Evolutionary conservation across 371 early-diverging fungal species (phyloP).

Genomic region (Zychaea mexicana): DNA sequence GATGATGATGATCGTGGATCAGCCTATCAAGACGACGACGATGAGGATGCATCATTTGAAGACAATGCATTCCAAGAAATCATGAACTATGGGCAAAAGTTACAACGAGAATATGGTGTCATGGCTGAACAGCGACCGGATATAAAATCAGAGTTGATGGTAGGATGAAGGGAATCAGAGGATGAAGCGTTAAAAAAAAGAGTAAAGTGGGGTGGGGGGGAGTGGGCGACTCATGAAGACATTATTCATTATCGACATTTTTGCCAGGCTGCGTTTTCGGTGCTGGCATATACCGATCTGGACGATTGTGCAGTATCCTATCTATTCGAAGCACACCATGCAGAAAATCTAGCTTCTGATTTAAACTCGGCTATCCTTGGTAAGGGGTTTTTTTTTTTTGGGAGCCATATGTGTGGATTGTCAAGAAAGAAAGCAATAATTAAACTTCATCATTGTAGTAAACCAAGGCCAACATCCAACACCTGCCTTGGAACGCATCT

Average conservation of each 20-base stretch:
- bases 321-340: slow-evolving; percentile 49
- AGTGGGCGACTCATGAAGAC: too few species aligned
- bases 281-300: slow-evolving; percentile 74
- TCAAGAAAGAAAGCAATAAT: too few species aligned
- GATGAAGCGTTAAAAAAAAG: too few species aligned
- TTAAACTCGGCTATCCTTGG: slow-evolving; percentile 74
- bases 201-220: too few species aligned
- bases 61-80: not conserved
- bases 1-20: not conserved
- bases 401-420: not conserved
- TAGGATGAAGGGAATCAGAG: slow-evolving; percentile 11
- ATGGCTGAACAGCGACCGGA: slow-evolving; percentile 7
- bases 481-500: slow-evolving; percentile 24
- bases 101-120: slow-evolving; percentile 64
- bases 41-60: not conserved
- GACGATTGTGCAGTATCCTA: slow-evolving; percentile 49
- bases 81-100: slow-evolving; percentile 59
- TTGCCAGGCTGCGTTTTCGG: slow-evolving; percentile 57
- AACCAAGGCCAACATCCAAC: slow-evolving; percentile 12
- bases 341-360: slow-evolving; percentile 65
- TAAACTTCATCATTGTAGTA: too few species aligned
- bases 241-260: not conserved
- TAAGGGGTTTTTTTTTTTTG: slow-evolving; percentile 18
- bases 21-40: too few species aligned
- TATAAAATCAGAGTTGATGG: slow-evolving; percentile 10